Evolutionary conservation across 305 asterid genomes (phyloP), one percentile per base, ranked within the genome.

Genomic region (Salvia sclarea): DNA sequence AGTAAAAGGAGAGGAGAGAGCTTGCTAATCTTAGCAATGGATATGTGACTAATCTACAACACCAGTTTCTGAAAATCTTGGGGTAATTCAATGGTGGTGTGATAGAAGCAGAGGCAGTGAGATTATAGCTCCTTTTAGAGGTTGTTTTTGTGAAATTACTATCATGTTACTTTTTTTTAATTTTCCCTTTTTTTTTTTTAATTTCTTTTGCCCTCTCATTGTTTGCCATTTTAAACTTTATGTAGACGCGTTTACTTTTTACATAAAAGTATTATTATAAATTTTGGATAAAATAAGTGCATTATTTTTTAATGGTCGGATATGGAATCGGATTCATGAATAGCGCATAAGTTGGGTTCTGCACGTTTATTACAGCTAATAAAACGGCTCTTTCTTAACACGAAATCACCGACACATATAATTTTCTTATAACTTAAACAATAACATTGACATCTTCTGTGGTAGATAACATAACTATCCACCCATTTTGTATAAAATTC

Each of bases 91-190:
- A n/a, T n/a, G n/a, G n/a, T 8, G 64, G 49, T 62, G 49, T 71
- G 4, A 47, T 47, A 76, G 63, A 66, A 35, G 61, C 62, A 48
- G 52, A 41, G 76, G 80, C 53, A 62, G 50, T 50, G 48, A 35
- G 38, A 63, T 66, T 16, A n/a, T 47, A 16, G 60, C 37, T 11
- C 44, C 52, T 68, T 57, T 56, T 75, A 68, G 73, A 66, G 69
- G 62, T 61, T 65, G 30, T 66, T 24, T 61, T 61, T 61, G 55
- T 61, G 70, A 59, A 30, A 53, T 53, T 64, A 33, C 43, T 64
- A 48, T 37, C 13, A 22, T 61, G 40, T 61, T 62, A 54, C 9
- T 54, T 54, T 14, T 8, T 17, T 68, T 50, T 25, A 25, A 1
- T 44, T 22, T 57, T 10, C 8, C 9, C n/a, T 14, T 17, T 4